Evolutionary conservation across 352 stramenopile genomes (phyloP).

Genomic region (Globisporangium nodosum): DNA sequence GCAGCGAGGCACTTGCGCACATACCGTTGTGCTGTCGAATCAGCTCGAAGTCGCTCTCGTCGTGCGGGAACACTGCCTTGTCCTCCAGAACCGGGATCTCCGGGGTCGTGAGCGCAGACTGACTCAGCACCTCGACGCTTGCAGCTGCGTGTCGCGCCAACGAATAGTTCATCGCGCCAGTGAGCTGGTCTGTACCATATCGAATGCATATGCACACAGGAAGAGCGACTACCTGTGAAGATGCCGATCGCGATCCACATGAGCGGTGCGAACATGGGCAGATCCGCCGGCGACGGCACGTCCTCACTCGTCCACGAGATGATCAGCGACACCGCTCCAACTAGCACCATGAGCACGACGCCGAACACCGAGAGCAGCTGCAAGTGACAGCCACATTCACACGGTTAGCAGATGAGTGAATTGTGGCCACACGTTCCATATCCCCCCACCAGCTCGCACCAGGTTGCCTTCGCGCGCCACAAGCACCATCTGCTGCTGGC

Average conservation of each 20-base stretch:
- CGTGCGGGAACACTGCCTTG: slow-evolving; percentile 51
- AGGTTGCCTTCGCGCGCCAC: slow-evolving; percentile 42
- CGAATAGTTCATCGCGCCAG: background rate
- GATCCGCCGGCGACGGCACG: slow-evolving; percentile 29
- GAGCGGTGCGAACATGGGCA: slow-evolving; percentile 75
- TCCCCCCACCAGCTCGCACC: slow-evolving; percentile 16
- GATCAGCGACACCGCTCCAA: slow-evolving; percentile 50
- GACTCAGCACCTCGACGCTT: slow-evolving; percentile 42
- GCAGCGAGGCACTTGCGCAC: background rate
- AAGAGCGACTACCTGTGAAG: slow-evolving; percentile 39
- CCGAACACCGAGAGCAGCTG: slow-evolving; percentile 69
- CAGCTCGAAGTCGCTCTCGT: slow-evolving; percentile 53
- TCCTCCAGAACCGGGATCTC: slow-evolving; percentile 45
- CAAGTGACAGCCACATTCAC: background rate
- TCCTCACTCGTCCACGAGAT: slow-evolving; percentile 53
- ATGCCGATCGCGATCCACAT: slow-evolving; percentile 80
- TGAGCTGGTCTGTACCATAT: background rate
- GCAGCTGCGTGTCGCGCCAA: slow-evolving; percentile 20
- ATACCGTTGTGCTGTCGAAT: slow-evolving; percentile 39
- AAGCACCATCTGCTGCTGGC: slow-evolving; percentile 32
- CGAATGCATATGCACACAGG: background rate
- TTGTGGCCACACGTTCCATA: background rate
- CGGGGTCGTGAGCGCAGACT: slow-evolving; percentile 12
- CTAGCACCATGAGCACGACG: slow-evolving; percentile 61
- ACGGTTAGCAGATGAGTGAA: background rate